Evolutionary conservation across 2,329 filamentous ascomycete genomes (phyloP), one percentile per base, ranked within the genome.

Genomic region (Torrubiella hemipterigena): DNA sequence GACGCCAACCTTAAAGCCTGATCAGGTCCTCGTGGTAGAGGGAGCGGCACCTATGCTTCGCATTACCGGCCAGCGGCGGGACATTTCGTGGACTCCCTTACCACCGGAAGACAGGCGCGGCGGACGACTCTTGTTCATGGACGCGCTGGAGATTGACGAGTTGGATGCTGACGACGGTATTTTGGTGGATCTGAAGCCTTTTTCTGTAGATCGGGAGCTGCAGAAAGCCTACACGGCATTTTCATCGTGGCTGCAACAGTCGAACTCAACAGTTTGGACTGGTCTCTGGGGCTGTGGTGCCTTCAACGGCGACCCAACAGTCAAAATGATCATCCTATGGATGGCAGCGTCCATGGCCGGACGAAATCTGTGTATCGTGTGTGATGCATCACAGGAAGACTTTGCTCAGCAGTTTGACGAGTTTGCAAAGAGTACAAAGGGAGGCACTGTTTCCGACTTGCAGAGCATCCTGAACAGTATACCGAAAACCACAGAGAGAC

Each of bases 221-320:
- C 24, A 15, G 4, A 56, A 56, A 20, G 48, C 51, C 1, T 35
- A 35, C 21, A 36, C 42, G 3, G 50, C 50, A 0, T 54, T 54
- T 21, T 39, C 40, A 1, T 45, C 47, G 1, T 39, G 40, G 35
- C 31, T 2, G 35, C 34, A 4, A 29, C 37, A n/a, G 16, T 5
- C 19, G 4, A 27, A 30, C 17, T 4, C 31, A 4, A 33, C 34
- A 8, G 30, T 55, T 1, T 47, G 43, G 29, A 45, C 44, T 1
- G 51, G 50, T 1, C 37, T 48, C 4, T 56, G 53, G 51, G 52
- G 53, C 3, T 57, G 54, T 15, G 52, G 53, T 16, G 52, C 51
- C 0, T 57, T 56, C 17, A 49, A 49, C 8, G 51, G 52, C 4
- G 49, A 54, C 23, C 46, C 47, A 12, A 50, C 41, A 3, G 40